A percentile compares a stretch with the other conserved stretches of the same genome.
Evolutionary conservation across 495 filamentous ascomycete genomes (phyloP).

Genomic region (Massariosphaeria phaeospora): DNA sequence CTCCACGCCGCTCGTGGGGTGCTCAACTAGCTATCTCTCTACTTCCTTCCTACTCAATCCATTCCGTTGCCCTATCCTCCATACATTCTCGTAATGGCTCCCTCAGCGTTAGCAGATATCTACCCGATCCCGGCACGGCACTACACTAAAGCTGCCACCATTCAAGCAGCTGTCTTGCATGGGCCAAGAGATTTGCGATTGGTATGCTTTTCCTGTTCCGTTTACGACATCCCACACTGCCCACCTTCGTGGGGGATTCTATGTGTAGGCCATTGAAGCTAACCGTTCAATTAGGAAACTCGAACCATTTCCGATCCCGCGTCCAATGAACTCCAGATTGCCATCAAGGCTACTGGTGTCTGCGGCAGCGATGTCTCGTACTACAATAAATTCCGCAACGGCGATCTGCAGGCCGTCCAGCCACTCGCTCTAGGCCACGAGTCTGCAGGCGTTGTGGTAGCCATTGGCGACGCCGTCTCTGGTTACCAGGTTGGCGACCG

Average conservation of each 20-base stretch:
- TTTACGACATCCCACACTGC: conserved; percentile 25
- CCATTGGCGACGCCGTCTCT: conserved; percentile 34
- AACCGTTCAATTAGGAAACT: conserved; percentile 33
- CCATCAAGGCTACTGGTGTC: conserved; percentile 36
- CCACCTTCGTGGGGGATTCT: conserved; percentile 24
- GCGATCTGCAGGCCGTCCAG: conserved; percentile 31
- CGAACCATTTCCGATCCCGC: conserved; percentile 33
- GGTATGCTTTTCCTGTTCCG: conserved; percentile 30
- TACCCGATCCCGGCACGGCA: conserved; percentile 35
- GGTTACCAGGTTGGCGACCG: conserved; percentile 36
- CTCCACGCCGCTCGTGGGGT: conserved; percentile 35
- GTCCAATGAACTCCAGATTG: conserved; percentile 36
- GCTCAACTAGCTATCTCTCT: conserved; percentile 22
- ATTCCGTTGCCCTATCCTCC: background rate
- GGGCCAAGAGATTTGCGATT: conserved; percentile 38
- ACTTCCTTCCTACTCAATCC: conserved; percentile 9
- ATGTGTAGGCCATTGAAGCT: conserved; percentile 23
- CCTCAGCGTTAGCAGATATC: conserved; percentile 35
- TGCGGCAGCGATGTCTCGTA: conserved; percentile 38
- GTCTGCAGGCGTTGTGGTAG: conserved; percentile 36
- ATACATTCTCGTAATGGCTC: conserved; percentile 33
- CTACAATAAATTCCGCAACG: conserved; percentile 38
- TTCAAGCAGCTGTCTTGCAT: conserved; percentile 37
- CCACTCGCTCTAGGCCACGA: conserved; percentile 37
- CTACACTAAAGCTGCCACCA: conserved; percentile 29